Conservation (phyloP, 768 basidiomycete species). For the Rubroboletus satanas region DNA sequence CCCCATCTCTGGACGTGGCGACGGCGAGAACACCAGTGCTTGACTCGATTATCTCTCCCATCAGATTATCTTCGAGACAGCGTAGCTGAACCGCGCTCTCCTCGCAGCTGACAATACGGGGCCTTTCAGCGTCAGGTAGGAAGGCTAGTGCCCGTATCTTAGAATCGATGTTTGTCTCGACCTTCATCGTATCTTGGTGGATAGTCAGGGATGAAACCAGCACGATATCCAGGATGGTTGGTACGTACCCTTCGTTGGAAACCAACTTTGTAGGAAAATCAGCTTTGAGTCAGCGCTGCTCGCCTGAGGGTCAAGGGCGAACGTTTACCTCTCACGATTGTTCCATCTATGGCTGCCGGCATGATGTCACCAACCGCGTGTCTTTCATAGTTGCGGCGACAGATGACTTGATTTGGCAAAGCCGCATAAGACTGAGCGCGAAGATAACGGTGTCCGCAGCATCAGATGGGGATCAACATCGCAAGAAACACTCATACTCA, state of each 20-base stretch:
- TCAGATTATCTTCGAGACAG: neutral
- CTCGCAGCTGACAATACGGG: constrained; percentile 10
- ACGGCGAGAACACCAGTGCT: constrained; percentile 2
- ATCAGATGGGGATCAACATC: neutral
- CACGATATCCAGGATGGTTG: neutral
- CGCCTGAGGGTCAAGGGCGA: neutral
- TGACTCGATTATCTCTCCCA: constrained; percentile 11
- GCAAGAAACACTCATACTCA: neutral
- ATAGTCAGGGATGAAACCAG: neutral
- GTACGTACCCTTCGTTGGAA: neutral
- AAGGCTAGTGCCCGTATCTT: constrained; percentile 13
- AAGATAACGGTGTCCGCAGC: neutral
- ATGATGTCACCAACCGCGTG: neutral
- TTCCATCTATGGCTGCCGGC: neutral
- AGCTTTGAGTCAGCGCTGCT: neutral
- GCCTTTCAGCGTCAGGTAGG: neutral
- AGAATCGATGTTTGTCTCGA: constrained; percentile 2
- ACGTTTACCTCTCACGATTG: neutral
- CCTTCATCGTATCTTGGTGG: neutral
- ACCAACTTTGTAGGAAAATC: neutral
- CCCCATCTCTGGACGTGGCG: constrained; percentile 11
- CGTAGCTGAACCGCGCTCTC: constrained; percentile 10
- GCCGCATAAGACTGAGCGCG: neutral
- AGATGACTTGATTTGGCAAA: neutral
- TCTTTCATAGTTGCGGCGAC: neutral